phyloP scores from a whole-genome alignment of 2,329 filamentous ascomycete species.

The Emergomyces africanus region DNA sequence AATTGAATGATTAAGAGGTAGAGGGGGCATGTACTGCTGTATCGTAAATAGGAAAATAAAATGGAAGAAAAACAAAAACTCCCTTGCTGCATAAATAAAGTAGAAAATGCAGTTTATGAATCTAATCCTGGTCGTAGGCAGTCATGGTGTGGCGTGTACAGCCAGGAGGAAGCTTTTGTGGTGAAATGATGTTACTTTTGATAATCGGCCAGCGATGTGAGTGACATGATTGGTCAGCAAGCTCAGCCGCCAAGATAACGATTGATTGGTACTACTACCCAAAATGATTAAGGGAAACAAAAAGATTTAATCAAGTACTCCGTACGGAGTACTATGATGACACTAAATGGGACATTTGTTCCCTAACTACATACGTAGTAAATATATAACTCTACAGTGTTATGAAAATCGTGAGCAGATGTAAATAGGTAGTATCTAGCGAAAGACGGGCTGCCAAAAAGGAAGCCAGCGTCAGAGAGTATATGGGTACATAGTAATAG shows the following conservation, averaged over 20 bases:
- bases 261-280: too few relatives aligned
- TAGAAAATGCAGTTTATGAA: not conserved
- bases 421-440: not conserved
- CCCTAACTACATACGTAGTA: not conserved
- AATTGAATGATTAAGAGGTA: not conserved
- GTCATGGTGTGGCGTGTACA: constrained; percentile 1
- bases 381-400: not conserved
- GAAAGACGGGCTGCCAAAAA: not conserved
- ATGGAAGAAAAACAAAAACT: not conserved
- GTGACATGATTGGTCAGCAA: not conserved
- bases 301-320: not conserved
- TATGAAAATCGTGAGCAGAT: not conserved
- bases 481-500: too few relatives aligned
- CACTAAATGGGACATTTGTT: not conserved
- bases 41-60: not conserved
- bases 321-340: too few relatives aligned
- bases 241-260: not conserved
- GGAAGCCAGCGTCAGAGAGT: not conserved
- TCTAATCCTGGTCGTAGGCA: not conserved
- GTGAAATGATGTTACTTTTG: not conserved
- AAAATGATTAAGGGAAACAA: too few relatives aligned
- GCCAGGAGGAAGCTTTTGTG: not conserved
- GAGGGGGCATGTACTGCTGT: not conserved
- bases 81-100: not conserved
- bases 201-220: not conserved